These are phyloP conservation scores for Vairimorpha apis DNA, from an alignment of 371 early-diverging fungal genomes.

Conservation along the genomic window DNA sequence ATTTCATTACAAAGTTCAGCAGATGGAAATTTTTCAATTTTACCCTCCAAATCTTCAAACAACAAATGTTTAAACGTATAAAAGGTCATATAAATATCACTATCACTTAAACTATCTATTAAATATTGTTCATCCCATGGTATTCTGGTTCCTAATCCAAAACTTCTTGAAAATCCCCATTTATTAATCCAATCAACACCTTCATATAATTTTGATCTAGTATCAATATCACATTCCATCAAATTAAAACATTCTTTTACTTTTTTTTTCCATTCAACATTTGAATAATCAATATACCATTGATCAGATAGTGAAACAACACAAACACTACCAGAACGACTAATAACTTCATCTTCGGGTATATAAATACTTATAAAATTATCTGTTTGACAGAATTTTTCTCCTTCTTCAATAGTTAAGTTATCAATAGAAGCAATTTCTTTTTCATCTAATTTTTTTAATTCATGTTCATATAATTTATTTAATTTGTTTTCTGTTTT, in stretches of 20 bases:
- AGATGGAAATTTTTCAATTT: slow-evolving; percentile 72
- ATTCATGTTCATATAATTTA: background rate
- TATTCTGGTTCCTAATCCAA: slow-evolving; percentile 87
- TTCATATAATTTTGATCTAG: slow-evolving; percentile 75
- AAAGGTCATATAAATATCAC: slow-evolving; percentile 99
- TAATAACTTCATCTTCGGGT: slow-evolving; percentile 86
- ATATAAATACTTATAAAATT: slow-evolving; percentile 67
- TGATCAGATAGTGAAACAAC: slow-evolving; percentile 93
- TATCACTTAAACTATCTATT: slow-evolving; percentile 96
- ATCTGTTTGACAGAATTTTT: slow-evolving; percentile 21
- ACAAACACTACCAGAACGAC: slow-evolving; percentile 92
- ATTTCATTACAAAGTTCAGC: slow-evolving; percentile 82
- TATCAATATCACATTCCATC: slow-evolving; percentile 80
- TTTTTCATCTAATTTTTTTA: background rate
- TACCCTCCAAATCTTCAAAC: slow-evolving; percentile 69
- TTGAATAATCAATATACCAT: slow-evolving; percentile 98
- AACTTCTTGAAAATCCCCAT: slow-evolving; percentile 95
- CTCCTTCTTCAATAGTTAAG: background rate
- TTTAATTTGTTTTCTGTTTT: background rate
- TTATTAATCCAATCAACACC: slow-evolving; percentile 89
- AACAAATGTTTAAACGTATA: slow-evolving; percentile 92
- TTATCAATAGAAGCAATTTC: background rate
- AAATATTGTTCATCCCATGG: slow-evolving; percentile 92
- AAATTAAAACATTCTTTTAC: slow-evolving; percentile 68
- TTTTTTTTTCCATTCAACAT: slow-evolving; percentile 75